These are phyloP conservation scores for Pulveroboletus sp. DNA, from an alignment of 768 basidiomycete species.

Conservation along the genomic window DNA sequence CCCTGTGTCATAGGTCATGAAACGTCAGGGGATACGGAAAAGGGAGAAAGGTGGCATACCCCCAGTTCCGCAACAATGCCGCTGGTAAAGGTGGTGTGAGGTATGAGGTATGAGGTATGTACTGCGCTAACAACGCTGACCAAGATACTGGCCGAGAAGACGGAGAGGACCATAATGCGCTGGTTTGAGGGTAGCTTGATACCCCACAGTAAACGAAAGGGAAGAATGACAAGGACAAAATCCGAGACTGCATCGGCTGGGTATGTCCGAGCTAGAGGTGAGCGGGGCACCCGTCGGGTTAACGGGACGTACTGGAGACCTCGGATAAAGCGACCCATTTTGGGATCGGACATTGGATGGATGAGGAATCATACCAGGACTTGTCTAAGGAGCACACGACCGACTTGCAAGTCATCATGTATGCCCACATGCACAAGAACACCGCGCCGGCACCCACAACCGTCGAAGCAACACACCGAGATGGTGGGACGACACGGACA, in stretches of 20 bases:
- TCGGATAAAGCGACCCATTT: constrained; percentile 51
- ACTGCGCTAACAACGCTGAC: constrained; percentile 45
- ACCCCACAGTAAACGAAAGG: constrained; percentile 43
- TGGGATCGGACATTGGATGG: constrained; percentile 43
- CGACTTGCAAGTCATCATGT: constrained; percentile 19
- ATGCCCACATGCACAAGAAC: constrained; percentile 20
- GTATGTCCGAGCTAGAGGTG: neutral
- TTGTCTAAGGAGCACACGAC: constrained; percentile 40
- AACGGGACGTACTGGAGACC: constrained; percentile 42
- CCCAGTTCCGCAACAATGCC: constrained; percentile 41
- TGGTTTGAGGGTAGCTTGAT: constrained; percentile 40
- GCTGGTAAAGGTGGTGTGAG: constrained; percentile 11
- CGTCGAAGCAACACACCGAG: neutral
- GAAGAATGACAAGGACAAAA: constrained; percentile 42
- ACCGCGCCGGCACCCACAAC: constrained; percentile 1
- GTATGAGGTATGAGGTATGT: constrained; percentile 42
- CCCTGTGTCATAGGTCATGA: constrained; percentile 19
- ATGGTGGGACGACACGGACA: constrained; percentile 22
- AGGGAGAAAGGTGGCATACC: constrained; percentile 23
- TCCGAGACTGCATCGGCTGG: constrained; percentile 50
- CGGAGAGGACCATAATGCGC: constrained; percentile 39
- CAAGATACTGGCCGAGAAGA: constrained; percentile 54
- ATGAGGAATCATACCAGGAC: constrained; percentile 36
- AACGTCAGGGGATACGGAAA: neutral
- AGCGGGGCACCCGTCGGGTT: neutral